These are phyloP conservation scores for Beverwykella pulmonaria DNA, from an alignment of 495 filamentous ascomycete genomes.

Conservation along the genomic window DNA sequence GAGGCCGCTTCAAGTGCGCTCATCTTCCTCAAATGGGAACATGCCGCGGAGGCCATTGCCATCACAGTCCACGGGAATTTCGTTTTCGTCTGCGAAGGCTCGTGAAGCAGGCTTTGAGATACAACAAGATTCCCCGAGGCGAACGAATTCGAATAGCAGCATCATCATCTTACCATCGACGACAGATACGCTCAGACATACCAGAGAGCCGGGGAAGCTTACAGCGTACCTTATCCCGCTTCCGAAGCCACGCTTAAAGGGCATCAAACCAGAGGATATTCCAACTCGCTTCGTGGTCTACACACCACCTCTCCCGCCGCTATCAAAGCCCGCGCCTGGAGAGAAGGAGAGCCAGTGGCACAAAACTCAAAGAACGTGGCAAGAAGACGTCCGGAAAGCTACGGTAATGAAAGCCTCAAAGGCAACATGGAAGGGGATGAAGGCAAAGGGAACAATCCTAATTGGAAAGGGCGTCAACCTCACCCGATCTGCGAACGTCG, in stretches of 20 bases:
- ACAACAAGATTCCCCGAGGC: not conserved
- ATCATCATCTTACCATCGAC: constrained; percentile 14
- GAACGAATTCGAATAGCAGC: constrained; percentile 13
- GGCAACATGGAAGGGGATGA: constrained; percentile 48
- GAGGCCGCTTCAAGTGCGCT: constrained; percentile 12
- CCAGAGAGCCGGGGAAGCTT: constrained; percentile 45
- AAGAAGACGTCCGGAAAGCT: constrained; percentile 48
- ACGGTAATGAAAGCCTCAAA: constrained; percentile 44
- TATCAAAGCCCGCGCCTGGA: constrained; percentile 43
- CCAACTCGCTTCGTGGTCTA: constrained; percentile 49
- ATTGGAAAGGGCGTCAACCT: constrained; percentile 44
- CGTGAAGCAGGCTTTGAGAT: constrained; percentile 35
- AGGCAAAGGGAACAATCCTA: constrained; percentile 45
- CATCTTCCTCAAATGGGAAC: constrained; percentile 4
- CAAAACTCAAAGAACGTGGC: constrained; percentile 49
- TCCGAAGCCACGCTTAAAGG: constrained; percentile 43
- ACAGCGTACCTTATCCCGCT: constrained; percentile 50
- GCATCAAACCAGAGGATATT: constrained; percentile 36
- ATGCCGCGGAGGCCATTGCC: not conserved
- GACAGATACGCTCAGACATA: constrained; percentile 35
- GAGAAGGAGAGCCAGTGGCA: constrained; percentile 48
- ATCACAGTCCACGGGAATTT: not conserved
- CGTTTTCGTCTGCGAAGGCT: constrained; percentile 30
- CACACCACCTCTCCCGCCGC: constrained; percentile 47
- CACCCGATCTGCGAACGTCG: constrained; percentile 45